Conservation (phyloP, 805 yeast genomes). For the Suhomyces kilbournensis region DNA sequence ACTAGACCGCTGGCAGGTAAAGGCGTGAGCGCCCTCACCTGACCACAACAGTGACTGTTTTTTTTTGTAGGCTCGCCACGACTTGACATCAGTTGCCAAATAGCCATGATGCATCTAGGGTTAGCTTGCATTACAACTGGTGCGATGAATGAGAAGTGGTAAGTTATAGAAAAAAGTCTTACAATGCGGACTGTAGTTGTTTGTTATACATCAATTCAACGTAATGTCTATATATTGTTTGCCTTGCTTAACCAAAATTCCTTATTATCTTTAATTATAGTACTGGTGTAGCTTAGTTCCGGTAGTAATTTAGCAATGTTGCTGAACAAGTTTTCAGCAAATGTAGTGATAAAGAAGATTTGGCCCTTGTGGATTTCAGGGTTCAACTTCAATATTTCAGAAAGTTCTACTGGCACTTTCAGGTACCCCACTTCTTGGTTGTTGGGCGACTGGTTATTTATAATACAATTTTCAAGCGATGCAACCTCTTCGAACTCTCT, state of each 20-base stretch:
- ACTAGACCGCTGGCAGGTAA: not conserved
- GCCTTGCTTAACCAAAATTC: constrained; percentile 46
- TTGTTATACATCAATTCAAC: not conserved
- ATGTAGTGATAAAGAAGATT: constrained; percentile 75
- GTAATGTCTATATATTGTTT: not conserved
- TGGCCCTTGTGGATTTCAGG: constrained; percentile 68
- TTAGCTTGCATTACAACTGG: not conserved
- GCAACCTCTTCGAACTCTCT: constrained; percentile 74
- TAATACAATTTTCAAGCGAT: constrained; percentile 42
- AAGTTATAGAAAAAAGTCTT: too few species aligned
- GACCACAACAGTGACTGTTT: constrained; percentile 3
- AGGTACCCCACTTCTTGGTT: constrained; percentile 20
- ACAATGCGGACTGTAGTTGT: not conserved
- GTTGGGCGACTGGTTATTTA: constrained; percentile 7
- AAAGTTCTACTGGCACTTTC: constrained; percentile 38
- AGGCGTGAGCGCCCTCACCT: not conserved
- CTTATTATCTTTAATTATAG: constrained; percentile 52
- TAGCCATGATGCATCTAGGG: not conserved
- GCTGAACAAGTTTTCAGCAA: constrained; percentile 74
- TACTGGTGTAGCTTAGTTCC: constrained; percentile 53
- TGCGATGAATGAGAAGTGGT: not conserved
- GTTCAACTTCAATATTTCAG: constrained; percentile 43
- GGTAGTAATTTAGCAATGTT: constrained; percentile 63
- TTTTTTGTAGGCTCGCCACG: not conserved
- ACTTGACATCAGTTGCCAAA: not conserved